phyloP scores from a whole-genome alignment of 768 basidiomycete species.

The Ephemerocybe angulata region DNA sequence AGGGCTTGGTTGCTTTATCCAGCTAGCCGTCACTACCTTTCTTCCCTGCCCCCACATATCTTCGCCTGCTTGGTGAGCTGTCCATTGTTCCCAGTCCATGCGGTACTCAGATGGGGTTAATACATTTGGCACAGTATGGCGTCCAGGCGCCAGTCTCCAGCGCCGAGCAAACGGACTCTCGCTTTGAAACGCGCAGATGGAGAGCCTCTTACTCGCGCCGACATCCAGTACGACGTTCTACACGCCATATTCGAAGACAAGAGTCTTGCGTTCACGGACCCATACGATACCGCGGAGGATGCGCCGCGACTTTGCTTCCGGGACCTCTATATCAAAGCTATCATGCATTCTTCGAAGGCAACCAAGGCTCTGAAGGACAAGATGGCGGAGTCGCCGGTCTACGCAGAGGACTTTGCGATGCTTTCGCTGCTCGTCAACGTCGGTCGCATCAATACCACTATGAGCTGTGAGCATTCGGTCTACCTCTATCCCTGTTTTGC shows the following conservation, averaged over 20 bases:
- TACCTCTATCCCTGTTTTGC: constrained; percentile 3
- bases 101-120: not conserved
- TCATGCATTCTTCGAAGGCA: constrained; percentile 58
- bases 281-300: constrained; percentile 23
- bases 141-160: constrained; percentile 40
- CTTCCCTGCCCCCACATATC: not conserved
- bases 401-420: constrained; percentile 71
- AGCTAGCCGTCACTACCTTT: not conserved
- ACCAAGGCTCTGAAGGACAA: constrained; percentile 72
- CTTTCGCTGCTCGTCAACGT: constrained; percentile 71
- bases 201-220: constrained; percentile 60
- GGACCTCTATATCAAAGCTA: constrained; percentile 51
- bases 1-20: not conserved
- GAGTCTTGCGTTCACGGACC: constrained; percentile 51
- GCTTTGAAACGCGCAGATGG: constrained; percentile 58
- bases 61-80: not conserved
- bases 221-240: constrained; percentile 80
- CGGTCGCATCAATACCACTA: constrained; percentile 77
- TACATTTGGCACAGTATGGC: constrained; percentile 8
- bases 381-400: constrained; percentile 54
- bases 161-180: constrained; percentile 35
- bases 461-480: constrained; percentile 60
- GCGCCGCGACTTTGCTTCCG: constrained; percentile 50
- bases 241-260: constrained; percentile 70
- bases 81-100: not conserved